Percentiles rank a stretch among this genome's conserved stretches.
Conservation (phyloP, 1,139 yeast species). For the Pichia sp. region DNA sequence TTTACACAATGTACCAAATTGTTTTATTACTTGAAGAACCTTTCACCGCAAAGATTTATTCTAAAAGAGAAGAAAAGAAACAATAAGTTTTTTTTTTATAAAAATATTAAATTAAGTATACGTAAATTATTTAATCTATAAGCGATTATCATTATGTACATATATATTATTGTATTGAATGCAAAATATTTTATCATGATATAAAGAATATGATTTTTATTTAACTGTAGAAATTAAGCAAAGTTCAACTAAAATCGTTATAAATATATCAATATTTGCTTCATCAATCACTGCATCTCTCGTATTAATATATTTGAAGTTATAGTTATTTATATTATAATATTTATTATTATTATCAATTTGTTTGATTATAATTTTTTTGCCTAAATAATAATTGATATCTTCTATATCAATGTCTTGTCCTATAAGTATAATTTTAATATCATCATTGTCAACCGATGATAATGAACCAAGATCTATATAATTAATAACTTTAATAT, state of each 20-base stretch:
- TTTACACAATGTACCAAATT: conserved; percentile 71
- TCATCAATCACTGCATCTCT: conserved; percentile 3
- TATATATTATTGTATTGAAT: not conserved
- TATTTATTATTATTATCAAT: conserved; percentile 4
- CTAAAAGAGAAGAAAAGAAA: conserved; percentile 47
- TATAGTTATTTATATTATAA: conserved; percentile 5
- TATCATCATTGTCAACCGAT: not conserved
- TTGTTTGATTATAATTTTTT: conserved; percentile 6
- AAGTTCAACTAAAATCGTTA: conserved; percentile 1
- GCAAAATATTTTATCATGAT: not conserved
- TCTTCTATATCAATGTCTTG: not conserved
- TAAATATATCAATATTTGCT: not conserved
- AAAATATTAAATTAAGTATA: too few relatives aligned
- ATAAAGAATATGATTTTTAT: not conserved
- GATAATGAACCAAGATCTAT: not conserved
- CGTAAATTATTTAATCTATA: conserved; percentile 13
- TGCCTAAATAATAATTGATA: not conserved
- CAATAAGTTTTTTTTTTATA: conserved; percentile 2
- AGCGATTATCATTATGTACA: not conserved
- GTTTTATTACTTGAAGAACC: conserved; percentile 94
- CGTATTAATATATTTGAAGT: conserved; percentile 5
- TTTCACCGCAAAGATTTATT: conserved; percentile 84
- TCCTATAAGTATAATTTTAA: not conserved
- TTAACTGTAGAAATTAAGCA: conserved; percentile 1
- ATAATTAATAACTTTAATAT: not conserved